Evolutionary conservation across 331 rosid species (phyloP), one percentile per base, ranked within the genome.

Genomic region (Quercus lobata): DNA sequence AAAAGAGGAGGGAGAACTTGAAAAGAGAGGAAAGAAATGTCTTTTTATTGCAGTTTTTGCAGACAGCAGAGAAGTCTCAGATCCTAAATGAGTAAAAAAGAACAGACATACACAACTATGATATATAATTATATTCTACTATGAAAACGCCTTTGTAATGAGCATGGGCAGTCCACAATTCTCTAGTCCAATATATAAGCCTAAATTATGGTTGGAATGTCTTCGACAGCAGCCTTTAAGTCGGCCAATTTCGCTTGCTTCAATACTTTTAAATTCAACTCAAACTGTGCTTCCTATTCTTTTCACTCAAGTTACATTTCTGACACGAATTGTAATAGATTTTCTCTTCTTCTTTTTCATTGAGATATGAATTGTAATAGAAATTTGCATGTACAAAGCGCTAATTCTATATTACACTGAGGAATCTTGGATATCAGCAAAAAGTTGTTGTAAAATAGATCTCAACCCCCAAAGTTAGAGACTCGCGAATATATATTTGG

Each of bases 381-480:
- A 44, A 57, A 72, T 75, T 75, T 78, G 76, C 75, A 34, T 83
- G 81, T 83, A 80, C 87, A 88, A 77, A 44, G 66, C 35, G 79
- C 68, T 73, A 24, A 72, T 44, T 69, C 79, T 83, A 78, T 80
- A 49, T 83, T 76, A 69, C 77, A 82, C 78, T 53, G 61, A 80
- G 79, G 79, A 81, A 81, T 85, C 49, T 78, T 61, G 29, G 62
- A 72, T 0, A 52, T 65, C 41, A 49, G 60, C 9, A 32, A 54
- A 62, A 63, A 34, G 25, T 54, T 15, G 17, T 52, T 5, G 8
- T 22, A 11, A 14, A 21, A 46, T 58, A 57, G 77, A 18, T 18
- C 22, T 61, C 60, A 79, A 74, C 69, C 72, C 81, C 34, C 53
- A 77, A 60, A 34, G 69, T 56, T 78, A 32, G 68, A 70, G 71